A percentile compares a stretch with the other conserved stretches of the same genome.
phyloP scores from a whole-genome alignment of 2,329 filamentous ascomycete species.

The Chalaropsis thielavioides region DNA sequence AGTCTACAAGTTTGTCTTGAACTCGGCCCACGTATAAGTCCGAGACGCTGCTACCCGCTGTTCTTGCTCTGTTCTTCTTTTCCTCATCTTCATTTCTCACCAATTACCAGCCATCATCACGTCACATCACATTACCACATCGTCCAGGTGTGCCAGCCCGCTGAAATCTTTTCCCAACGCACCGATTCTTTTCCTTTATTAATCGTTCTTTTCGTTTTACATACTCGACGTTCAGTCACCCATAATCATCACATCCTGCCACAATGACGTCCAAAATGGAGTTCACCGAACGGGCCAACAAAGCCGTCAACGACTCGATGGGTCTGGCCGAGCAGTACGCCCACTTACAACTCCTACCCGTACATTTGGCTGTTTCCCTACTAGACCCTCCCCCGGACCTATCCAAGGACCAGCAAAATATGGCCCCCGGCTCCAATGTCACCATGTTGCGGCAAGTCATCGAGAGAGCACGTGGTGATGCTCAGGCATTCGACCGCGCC shows the following conservation, averaged over 20 bases:
- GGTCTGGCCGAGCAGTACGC: constrained; percentile 75
- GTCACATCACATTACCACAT: neutral
- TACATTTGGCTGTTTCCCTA: constrained; percentile 76
- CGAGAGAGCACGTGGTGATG: constrained; percentile 83
- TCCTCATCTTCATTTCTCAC: neutral
- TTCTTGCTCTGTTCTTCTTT: neutral
- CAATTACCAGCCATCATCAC: neutral
- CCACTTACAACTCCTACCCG: constrained; percentile 77
- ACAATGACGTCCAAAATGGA: constrained; percentile 67
- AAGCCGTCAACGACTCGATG: constrained; percentile 81
- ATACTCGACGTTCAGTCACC: constrained; percentile 8
- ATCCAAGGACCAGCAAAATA: constrained; percentile 73
- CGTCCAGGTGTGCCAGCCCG: neutral
- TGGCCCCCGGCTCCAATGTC: constrained; percentile 44
- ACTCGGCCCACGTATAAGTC: neutral
- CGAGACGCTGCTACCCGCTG: neutral
- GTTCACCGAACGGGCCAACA: constrained; percentile 85
- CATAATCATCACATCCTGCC: neutral
- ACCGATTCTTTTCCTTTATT: neutral
- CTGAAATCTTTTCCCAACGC: neutral
- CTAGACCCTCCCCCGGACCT: constrained; percentile 61
- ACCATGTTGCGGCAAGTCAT: constrained; percentile 93
- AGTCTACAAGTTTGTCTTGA: neutral
- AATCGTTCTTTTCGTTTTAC: constrained; percentile 1
- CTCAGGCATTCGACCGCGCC: constrained; percentile 72